Percentiles rank a stretch among this genome's conserved stretches.
phyloP scores from a whole-genome alignment of 371 early-diverging fungal genomes.

The Capillidium rhysosporum region DNA sequence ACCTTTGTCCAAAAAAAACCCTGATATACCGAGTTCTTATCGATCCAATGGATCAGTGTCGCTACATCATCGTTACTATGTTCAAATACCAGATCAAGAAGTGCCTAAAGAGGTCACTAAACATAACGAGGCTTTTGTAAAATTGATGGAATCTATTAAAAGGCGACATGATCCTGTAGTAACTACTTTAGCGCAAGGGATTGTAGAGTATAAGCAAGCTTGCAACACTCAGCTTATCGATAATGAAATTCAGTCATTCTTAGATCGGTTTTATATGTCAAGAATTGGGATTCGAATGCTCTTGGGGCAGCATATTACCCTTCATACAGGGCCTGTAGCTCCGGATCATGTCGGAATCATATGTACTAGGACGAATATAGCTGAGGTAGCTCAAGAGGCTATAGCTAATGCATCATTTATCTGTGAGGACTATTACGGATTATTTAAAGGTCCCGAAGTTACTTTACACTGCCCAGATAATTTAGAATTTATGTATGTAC shows the following conservation, averaged over 20 bases:
- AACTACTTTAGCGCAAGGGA: slow-evolving; percentile 76
- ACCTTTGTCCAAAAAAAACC: background rate
- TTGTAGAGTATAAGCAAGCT: slow-evolving; percentile 72
- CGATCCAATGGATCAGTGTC: slow-evolving; percentile 2
- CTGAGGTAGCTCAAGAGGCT: slow-evolving; percentile 63
- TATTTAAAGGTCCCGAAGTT: slow-evolving; percentile 60
- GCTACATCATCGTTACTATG: background rate
- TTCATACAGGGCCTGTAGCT: slow-evolving; percentile 32
- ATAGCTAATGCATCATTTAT: slow-evolving; percentile 81
- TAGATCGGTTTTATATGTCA: slow-evolving; percentile 93
- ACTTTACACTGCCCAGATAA: slow-evolving; percentile 59
- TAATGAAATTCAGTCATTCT: slow-evolving; percentile 69
- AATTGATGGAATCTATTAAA: slow-evolving; percentile 75
- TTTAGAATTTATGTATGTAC: slow-evolving; percentile 90
- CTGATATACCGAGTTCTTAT: slow-evolving; percentile 1
- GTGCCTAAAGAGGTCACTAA: slow-evolving; percentile 42
- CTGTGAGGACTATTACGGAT: slow-evolving; percentile 81
- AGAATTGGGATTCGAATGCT: slow-evolving; percentile 97
- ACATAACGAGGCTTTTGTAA: slow-evolving; percentile 67
- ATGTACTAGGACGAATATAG: slow-evolving; percentile 70
- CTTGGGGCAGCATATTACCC: slow-evolving; percentile 63
- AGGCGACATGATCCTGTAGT: slow-evolving; percentile 86
- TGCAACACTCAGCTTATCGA: slow-evolving; percentile 37
- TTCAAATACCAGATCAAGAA: slow-evolving; percentile 4
- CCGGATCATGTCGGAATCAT: slow-evolving; percentile 87